Percentiles rank a stretch among this genome's conserved stretches.
Conservation (phyloP, 176 grass and related monocot species). For the Puya raimondii region DNA sequence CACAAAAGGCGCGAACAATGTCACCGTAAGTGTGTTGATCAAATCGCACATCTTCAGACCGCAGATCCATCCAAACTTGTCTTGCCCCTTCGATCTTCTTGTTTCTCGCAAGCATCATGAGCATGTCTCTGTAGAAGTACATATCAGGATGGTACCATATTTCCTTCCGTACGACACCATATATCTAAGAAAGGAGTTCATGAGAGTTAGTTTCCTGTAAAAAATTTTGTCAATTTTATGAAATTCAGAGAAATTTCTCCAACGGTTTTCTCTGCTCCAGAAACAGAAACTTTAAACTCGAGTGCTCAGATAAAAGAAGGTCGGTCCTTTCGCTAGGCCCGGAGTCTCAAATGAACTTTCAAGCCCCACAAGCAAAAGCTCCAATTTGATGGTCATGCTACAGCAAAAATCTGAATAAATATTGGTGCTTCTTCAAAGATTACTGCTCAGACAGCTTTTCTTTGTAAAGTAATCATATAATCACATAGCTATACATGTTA, state of each 20-base stretch:
- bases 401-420: no score
- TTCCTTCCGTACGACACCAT: slow-evolving; percentile 60
- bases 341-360: no score
- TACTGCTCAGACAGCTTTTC: no score
- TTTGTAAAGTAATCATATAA: no score
- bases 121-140: slow-evolving; percentile 84
- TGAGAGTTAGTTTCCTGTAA: slow-evolving; percentile 8
- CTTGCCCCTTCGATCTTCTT: slow-evolving; percentile 60
- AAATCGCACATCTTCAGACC: slow-evolving; percentile 58
- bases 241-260: neutral
- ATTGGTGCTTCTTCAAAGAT: no score
- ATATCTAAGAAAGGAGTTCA: slow-evolving; percentile 48
- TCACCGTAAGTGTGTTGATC: slow-evolving; percentile 82
- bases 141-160: slow-evolving; percentile 90
- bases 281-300: slow-evolving; percentile 4
- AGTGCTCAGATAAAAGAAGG: neutral
- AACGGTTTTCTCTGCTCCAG: neutral
- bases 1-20: slow-evolving; percentile 54
- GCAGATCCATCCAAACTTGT: slow-evolving; percentile 62
- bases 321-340: no score
- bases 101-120: slow-evolving; percentile 75
- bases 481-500: no score
- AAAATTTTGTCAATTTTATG: neutral
- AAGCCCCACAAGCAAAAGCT: no score
- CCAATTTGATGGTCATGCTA: no score